phyloP scores from a whole-genome alignment of 2,329 filamentous ascomycete genomes.

The Immersiporthe knoxdaviesiana region DNA sequence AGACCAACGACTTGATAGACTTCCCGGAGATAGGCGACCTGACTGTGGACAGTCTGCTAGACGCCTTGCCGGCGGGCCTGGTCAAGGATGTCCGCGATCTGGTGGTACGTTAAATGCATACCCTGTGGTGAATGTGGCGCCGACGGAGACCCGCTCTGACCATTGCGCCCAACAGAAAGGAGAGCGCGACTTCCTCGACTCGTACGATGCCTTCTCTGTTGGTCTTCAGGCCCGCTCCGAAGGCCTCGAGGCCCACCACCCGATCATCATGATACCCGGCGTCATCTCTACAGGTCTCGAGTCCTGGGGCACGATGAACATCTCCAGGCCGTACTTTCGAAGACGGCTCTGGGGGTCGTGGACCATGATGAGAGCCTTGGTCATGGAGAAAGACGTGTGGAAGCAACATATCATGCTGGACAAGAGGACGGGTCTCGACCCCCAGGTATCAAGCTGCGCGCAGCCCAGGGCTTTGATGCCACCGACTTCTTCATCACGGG shows the following conservation, averaged over 20 bases:
- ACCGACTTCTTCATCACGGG: constrained; percentile 91
- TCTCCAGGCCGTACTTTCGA: constrained; percentile 87
- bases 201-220: constrained; percentile 92
- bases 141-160: constrained; percentile 3
- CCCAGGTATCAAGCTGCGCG: constrained; percentile 87
- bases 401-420: constrained; percentile 98
- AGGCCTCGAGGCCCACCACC: constrained; percentile 80
- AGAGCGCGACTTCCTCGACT: constrained; percentile 79
- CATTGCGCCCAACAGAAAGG: constrained; percentile 60
- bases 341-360: constrained; percentile 96
- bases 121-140: background rate
- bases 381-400: constrained; percentile 92
- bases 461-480: constrained; percentile 95
- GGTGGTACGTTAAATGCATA: constrained; percentile 63
- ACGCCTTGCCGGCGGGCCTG: constrained; percentile 84
- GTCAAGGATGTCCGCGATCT: constrained; percentile 85
- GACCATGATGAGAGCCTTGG: constrained; percentile 97
- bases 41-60: constrained; percentile 83
- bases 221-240: constrained; percentile 81
- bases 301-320: constrained; percentile 90
- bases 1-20: constrained; percentile 86
- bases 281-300: constrained; percentile 97
- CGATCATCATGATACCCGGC: constrained; percentile 95
- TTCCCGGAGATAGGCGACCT: constrained; percentile 71
- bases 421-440: constrained; percentile 86